Percentiles rank a stretch among this genome's conserved stretches.
These are phyloP conservation scores for Porpolomopsis calyptriformis DNA, from an alignment of 768 basidiomycete species.

Conservation along the genomic window DNA sequence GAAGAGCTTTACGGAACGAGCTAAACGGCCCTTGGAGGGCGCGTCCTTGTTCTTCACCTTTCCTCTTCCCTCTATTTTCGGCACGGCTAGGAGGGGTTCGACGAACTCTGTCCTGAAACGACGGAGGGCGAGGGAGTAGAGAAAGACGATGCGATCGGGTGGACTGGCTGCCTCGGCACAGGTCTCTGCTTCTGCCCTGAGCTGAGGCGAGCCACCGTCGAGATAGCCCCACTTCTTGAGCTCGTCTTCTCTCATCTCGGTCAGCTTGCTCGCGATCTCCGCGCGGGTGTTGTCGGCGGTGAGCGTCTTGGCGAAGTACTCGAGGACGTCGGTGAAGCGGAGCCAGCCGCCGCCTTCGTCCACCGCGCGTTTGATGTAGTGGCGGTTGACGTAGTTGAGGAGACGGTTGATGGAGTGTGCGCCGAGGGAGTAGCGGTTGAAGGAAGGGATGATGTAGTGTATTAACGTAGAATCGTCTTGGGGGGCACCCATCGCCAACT, in stretches of 20 bases:
- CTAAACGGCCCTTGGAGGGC: conserved; percentile 54
- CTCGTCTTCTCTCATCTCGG: conserved; percentile 51
- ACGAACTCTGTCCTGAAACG: conserved; percentile 64
- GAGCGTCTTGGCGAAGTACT: conserved; percentile 45
- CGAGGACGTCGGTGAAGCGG: conserved; percentile 52
- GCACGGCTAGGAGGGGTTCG: conserved; percentile 56
- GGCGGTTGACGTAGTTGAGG: conserved; percentile 70
- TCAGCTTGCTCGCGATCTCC: conserved; percentile 45
- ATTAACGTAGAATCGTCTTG: conserved; percentile 57
- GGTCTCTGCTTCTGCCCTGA: conserved; percentile 48
- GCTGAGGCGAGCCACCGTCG: conserved; percentile 38
- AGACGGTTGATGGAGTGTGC: conserved; percentile 61
- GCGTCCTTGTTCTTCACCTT: conserved; percentile 25
- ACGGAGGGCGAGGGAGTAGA: conserved; percentile 55
- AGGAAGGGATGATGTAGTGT: conserved; percentile 60
- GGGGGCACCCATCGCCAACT: conserved; percentile 52
- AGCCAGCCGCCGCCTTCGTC: conserved; percentile 78
- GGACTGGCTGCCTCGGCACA: conserved; percentile 67
- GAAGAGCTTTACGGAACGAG: conserved; percentile 55
- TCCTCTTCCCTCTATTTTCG: conserved; percentile 54
- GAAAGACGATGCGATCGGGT: conserved; percentile 52
- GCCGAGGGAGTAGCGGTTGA: conserved; percentile 59
- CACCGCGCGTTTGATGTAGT: conserved; percentile 64
- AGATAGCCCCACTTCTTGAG: conserved; percentile 63
- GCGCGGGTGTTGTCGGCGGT: conserved; percentile 45